A percentile compares a stretch with the other conserved stretches of the same genome.
phyloP scores from a whole-genome alignment of 257 asterid species.

The Thymus quinquecostatus region DNA sequence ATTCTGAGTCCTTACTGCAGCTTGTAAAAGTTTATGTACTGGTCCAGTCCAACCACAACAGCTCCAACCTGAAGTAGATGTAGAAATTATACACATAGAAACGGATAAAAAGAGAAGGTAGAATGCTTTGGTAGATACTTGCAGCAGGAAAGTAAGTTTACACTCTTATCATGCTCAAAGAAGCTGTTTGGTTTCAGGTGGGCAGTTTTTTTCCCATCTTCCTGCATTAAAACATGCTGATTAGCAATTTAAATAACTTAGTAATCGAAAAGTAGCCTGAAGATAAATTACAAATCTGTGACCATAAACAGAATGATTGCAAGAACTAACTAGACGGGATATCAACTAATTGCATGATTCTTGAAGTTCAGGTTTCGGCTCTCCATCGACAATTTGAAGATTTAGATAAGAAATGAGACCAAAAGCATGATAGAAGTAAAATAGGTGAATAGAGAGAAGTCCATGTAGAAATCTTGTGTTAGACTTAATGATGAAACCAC shows the following conservation, averaged over 20 bases:
- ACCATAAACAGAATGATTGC: neutral
- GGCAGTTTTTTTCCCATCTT: slow-evolving; percentile 71
- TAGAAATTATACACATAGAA: slow-evolving; percentile 29
- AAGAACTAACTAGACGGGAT: neutral
- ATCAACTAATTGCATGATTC: neutral
- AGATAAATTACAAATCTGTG: slow-evolving; percentile 1
- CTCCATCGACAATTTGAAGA: neutral
- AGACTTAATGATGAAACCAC: neutral
- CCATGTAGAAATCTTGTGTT: neutral
- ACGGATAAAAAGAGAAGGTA: slow-evolving; percentile 15
- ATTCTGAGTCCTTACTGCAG: slow-evolving; percentile 65
- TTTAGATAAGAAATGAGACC: neutral
- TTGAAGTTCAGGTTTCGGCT: slow-evolving; percentile 1
- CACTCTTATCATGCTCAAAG: slow-evolving; percentile 79
- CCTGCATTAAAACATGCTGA: slow-evolving; percentile 55
- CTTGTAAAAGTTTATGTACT: slow-evolving; percentile 76
- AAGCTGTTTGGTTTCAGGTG: slow-evolving; percentile 57
- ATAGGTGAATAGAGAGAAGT: neutral
- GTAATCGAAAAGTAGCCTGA: slow-evolving; percentile 6
- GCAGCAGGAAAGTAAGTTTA: slow-evolving; percentile 40
- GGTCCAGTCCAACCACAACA: slow-evolving; percentile 93
- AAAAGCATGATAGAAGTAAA: neutral
- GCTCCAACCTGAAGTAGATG: slow-evolving; percentile 84
- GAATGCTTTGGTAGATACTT: slow-evolving; percentile 15
- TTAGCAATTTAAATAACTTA: slow-evolving; percentile 19